Conservation (phyloP, 345 rosid genomes). For the Physaria fendleri region DNA sequence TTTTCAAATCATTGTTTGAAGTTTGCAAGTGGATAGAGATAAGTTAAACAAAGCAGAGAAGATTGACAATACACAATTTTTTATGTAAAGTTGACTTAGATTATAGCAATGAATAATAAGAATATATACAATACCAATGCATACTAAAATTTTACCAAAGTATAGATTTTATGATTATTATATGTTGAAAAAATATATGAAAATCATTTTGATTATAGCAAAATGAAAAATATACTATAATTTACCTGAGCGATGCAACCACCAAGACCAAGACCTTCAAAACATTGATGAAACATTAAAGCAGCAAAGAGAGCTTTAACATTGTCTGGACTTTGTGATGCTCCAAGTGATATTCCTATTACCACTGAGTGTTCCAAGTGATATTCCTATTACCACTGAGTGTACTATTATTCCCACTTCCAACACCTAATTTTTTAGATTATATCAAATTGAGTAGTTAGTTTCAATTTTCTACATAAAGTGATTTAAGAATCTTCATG, state of each 20-base stretch:
- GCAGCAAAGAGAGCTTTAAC: constrained; percentile 45
- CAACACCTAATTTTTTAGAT: constrained; percentile 35
- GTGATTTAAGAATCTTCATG: constrained; percentile 1
- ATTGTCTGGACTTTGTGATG: constrained; percentile 41
- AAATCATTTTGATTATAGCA: too few species aligned
- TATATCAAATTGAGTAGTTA: neutral
- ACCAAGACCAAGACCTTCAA: too few species aligned
- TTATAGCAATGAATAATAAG: constrained; percentile 2
- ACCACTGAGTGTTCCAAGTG: constrained; percentile 65
- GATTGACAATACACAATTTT: neutral
- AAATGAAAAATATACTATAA: too few species aligned
- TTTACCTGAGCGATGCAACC: too few species aligned
- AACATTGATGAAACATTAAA: too few species aligned
- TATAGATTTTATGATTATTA: too few species aligned
- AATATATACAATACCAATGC: too few species aligned
- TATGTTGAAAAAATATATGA: too few species aligned
- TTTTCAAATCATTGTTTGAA: neutral
- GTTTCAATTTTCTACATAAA: neutral
- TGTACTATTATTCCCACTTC: constrained; percentile 71
- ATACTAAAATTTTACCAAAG: too few species aligned
- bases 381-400: constrained; percentile 59
- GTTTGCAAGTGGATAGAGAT: constrained; percentile 1
- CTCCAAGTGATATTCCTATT: constrained; percentile 62
- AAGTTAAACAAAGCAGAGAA: constrained; percentile 5
- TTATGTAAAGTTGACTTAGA: neutral